These are phyloP conservation scores for Taphrina communis DNA, from an alignment of 1,139 yeast genomes.

Conservation along the genomic window DNA sequence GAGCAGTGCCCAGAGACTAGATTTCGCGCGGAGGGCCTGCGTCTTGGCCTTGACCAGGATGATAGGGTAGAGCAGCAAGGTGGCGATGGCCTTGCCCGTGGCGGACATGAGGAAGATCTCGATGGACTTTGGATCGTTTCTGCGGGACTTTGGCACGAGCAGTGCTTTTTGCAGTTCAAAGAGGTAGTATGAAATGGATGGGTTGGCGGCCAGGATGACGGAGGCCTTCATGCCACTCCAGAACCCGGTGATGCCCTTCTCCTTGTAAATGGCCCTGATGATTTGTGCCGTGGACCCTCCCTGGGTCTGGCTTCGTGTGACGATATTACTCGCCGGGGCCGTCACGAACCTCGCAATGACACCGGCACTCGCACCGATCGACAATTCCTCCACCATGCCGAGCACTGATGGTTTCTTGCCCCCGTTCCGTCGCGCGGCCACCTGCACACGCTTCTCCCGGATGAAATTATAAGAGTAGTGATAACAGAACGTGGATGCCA, in stretches of 20 bases:
- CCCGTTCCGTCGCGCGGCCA: constrained; percentile 20
- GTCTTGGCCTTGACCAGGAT: constrained; percentile 83
- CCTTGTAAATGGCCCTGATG: constrained; percentile 62
- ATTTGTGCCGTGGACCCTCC: constrained; percentile 52
- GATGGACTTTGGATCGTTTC: constrained; percentile 49
- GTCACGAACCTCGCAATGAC: constrained; percentile 83
- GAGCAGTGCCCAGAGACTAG: constrained; percentile 18
- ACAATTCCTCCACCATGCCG: constrained; percentile 70
- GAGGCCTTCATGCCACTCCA: constrained; percentile 89
- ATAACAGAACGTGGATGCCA: constrained; percentile 40
- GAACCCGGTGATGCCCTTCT: constrained; percentile 73
- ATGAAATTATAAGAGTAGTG: constrained; percentile 37
- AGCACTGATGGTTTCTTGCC: constrained; percentile 48
- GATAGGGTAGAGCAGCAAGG: constrained; percentile 80
- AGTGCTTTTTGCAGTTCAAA: constrained; percentile 63
- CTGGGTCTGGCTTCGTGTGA: constrained; percentile 81
- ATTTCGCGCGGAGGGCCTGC: constrained; percentile 57
- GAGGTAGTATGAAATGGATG: constrained; percentile 85
- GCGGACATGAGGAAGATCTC: constrained; percentile 80
- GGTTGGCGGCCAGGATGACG: constrained; percentile 76
- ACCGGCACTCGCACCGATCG: constrained; percentile 82
- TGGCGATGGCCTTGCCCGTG: constrained; percentile 78
- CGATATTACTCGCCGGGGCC: constrained; percentile 81
- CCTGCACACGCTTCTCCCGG: constrained; percentile 20
- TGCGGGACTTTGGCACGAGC: constrained; percentile 31